Percentiles rank a stretch among this genome's conserved stretches.
These are phyloP conservation scores for Lantana camara DNA, from an alignment of 257 asterid species.

Conservation along the genomic window DNA sequence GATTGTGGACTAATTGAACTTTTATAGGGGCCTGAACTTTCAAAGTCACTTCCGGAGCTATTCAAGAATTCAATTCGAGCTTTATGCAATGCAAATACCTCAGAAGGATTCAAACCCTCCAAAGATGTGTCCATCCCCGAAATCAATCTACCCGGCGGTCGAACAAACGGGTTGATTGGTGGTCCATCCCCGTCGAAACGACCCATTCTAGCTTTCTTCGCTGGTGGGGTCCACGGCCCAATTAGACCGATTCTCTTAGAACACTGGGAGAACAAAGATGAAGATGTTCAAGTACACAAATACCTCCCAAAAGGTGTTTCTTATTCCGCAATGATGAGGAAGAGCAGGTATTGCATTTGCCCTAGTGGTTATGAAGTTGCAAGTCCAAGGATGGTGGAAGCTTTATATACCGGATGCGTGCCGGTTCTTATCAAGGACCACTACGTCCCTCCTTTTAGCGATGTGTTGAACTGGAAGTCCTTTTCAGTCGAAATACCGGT, in stretches of 20 bases:
- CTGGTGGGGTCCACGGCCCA: constrained; percentile 89
- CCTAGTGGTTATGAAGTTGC: constrained; percentile 88
- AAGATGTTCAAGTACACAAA: constrained; percentile 58
- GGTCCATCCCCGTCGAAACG: constrained; percentile 80
- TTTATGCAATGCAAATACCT: constrained; percentile 76
- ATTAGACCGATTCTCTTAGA: constrained; percentile 71
- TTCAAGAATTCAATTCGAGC: constrained; percentile 77
- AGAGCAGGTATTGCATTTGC: constrained; percentile 74
- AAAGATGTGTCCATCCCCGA: constrained; percentile 86
- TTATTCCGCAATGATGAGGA: constrained; percentile 60
- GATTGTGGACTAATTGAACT: constrained; percentile 4
- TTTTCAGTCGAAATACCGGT: constrained; percentile 58
- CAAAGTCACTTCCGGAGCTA: constrained; percentile 59
- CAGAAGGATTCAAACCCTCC: constrained; percentile 69
- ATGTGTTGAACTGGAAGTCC: constrained; percentile 69
- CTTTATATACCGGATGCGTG: constrained; percentile 71
- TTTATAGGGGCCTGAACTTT: constrained; percentile 74
- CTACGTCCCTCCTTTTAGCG: constrained; percentile 75
- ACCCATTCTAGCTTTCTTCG: constrained; percentile 64
- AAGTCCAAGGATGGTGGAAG: constrained; percentile 86
- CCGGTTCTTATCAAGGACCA: constrained; percentile 68
- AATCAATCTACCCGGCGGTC: constrained; percentile 68
- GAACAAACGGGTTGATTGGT: constrained; percentile 61
- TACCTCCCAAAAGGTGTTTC: constrained; percentile 70
- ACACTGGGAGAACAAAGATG: constrained; percentile 82